phyloP scores from a whole-genome alignment of 2,329 filamentous ascomycete genomes.

The Malbranchea cinnamomea region DNA sequence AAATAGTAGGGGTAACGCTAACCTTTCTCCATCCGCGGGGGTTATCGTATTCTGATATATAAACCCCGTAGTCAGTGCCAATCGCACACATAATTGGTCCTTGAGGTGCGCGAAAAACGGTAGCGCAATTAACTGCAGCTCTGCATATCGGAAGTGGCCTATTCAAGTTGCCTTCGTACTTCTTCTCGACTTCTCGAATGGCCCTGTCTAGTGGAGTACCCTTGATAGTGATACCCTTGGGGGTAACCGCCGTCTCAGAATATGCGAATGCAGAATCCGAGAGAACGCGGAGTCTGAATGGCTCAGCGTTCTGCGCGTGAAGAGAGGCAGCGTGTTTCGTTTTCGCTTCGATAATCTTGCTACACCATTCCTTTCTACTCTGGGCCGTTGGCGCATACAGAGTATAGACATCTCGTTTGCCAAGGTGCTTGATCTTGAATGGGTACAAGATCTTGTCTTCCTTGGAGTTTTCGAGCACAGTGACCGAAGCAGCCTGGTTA shows the following conservation, averaged over 20 bases:
- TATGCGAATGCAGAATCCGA: conserved; percentile 69
- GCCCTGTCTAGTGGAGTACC: conserved; percentile 86
- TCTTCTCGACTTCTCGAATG: conserved; percentile 72
- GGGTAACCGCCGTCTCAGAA: conserved; percentile 34
- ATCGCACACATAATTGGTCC: conserved; percentile 82
- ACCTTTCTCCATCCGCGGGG: conserved; percentile 84
- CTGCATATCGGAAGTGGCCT: conserved; percentile 65
- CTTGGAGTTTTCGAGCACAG: conserved; percentile 39
- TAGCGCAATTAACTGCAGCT: conserved; percentile 81
- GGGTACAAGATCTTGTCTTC: conserved; percentile 82
- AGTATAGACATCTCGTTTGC: conserved; percentile 72
- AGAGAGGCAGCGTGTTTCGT: conserved; percentile 80
- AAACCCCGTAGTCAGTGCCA: conserved; percentile 90
- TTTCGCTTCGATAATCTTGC: conserved; percentile 88
- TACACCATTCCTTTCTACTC: conserved; percentile 75
- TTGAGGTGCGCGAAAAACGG: conserved; percentile 66
- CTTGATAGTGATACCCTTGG: conserved; percentile 62
- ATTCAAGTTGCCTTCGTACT: conserved; percentile 47
- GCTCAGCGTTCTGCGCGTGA: conserved; percentile 85
- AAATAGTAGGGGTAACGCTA: conserved; percentile 23
- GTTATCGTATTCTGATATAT: conserved; percentile 73
- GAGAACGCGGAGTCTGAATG: conserved; percentile 80
- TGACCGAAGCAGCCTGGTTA: conserved; percentile 33
- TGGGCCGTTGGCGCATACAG: conserved; percentile 67
- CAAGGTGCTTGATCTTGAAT: conserved; percentile 90